Evolutionary conservation across 2,329 filamentous ascomycete species (phyloP).

Genomic region (Delphinella strobiligena): DNA sequence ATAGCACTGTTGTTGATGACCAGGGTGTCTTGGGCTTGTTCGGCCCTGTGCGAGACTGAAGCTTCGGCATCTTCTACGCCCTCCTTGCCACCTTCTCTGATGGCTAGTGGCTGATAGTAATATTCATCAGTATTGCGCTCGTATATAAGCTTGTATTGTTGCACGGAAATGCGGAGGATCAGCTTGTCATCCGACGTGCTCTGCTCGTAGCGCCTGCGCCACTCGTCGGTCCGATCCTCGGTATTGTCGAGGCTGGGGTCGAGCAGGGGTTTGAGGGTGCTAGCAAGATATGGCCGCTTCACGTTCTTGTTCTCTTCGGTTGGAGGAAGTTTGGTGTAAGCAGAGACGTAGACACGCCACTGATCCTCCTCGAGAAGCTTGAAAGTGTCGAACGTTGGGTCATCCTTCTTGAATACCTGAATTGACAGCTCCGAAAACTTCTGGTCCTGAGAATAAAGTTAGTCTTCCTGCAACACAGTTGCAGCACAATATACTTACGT

Average conservation of each 20-base stretch:
- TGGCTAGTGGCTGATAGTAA: constrained; percentile 25
- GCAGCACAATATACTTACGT: constrained; percentile 49
- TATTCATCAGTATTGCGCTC: constrained; percentile 29
- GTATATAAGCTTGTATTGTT: constrained; percentile 32
- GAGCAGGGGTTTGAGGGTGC: constrained; percentile 26
- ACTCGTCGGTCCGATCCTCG: constrained; percentile 8
- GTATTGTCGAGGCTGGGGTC: constrained; percentile 14
- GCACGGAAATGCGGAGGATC: constrained; percentile 32
- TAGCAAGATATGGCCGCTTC: constrained; percentile 24
- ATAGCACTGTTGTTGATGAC: constrained; percentile 34
- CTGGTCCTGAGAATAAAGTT: constrained; percentile 45
- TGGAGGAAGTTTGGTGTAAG: constrained; percentile 76
- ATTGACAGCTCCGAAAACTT: constrained; percentile 55
- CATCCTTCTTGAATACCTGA: constrained; percentile 77
- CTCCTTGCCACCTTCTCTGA: constrained; percentile 23
- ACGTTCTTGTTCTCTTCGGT: constrained; percentile 40
- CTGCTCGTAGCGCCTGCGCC: constrained; percentile 14
- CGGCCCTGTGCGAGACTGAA: constrained; percentile 22
- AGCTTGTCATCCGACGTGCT: constrained; percentile 26
- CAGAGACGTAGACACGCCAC: constrained; percentile 95
- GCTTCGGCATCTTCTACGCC: constrained; percentile 22
- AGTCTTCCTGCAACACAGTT: constrained; percentile 11
- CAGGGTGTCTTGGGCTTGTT: constrained; percentile 28
- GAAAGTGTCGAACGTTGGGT: constrained; percentile 63
- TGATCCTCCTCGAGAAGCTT: constrained; percentile 50